Evolutionary conservation across 495 filamentous ascomycete genomes (phyloP).

Genomic region (Annulohypoxylon maeteangense): DNA sequence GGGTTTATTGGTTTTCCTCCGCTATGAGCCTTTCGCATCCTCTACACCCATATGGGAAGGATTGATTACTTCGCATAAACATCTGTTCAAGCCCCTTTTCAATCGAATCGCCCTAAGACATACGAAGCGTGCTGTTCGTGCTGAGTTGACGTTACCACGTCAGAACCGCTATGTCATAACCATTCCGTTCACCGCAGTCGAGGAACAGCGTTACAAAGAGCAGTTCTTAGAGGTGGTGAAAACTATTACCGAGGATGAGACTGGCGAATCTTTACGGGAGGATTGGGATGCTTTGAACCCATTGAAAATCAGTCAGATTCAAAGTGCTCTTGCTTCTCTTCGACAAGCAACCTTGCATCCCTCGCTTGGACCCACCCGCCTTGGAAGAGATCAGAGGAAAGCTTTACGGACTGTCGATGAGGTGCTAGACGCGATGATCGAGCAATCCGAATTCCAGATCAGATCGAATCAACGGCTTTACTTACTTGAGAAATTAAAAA

Average conservation of each 20-base stretch:
- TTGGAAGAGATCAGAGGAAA: conserved; percentile 65
- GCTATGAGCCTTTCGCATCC: conserved; percentile 76
- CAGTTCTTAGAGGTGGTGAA: conserved; percentile 77
- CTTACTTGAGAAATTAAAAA: conserved; percentile 67
- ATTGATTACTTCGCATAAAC: conserved; percentile 67
- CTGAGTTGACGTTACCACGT: conserved; percentile 75
- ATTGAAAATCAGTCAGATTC: conserved; percentile 70
- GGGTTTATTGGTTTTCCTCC: conserved; percentile 83
- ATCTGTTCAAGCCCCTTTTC: conserved; percentile 73
- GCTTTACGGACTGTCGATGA: conserved; percentile 83
- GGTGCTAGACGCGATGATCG: conserved; percentile 89
- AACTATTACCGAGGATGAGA: conserved; percentile 66
- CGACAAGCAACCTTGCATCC: conserved; percentile 91
- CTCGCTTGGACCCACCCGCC: conserved; percentile 68
- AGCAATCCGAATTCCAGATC: conserved; percentile 73
- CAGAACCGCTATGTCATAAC: conserved; percentile 90
- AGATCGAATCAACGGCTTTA: conserved; percentile 73
- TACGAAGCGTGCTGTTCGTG: conserved; percentile 80
- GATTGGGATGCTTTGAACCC: conserved; percentile 72
- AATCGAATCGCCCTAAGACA: conserved; percentile 79
- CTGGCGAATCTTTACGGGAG: conserved; percentile 68
- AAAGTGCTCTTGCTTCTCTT: conserved; percentile 62
- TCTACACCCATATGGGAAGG: conserved; percentile 71
- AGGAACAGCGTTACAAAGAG: conserved; percentile 85
- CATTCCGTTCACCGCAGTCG: conserved; percentile 85